phyloP scores from a whole-genome alignment of 176 grass and related monocot genomes.

The Canna indica region DNA sequence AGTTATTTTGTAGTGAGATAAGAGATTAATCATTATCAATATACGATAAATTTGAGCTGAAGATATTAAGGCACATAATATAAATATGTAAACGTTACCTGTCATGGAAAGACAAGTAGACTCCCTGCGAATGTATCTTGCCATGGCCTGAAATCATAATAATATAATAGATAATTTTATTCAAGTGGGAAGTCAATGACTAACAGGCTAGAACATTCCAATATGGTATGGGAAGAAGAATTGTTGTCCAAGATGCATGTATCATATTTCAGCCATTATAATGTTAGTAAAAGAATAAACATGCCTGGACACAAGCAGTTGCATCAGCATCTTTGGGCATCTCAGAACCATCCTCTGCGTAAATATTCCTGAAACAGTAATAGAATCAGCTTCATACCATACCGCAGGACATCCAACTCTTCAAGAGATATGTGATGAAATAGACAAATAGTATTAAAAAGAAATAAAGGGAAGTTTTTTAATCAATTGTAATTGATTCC shows the following conservation, averaged over 20 bases:
- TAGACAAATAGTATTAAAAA: background rate
- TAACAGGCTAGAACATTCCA: background rate
- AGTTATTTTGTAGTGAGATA: background rate
- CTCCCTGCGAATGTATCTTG: conserved; percentile 79
- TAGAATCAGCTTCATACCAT: conserved; percentile 23
- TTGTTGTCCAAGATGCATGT: background rate
- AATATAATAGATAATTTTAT: conserved; percentile 4
- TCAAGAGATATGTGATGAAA: conserved; percentile 17
- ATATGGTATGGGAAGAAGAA: background rate
- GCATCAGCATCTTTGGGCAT: conserved; percentile 45
- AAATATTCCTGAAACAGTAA: conserved; percentile 66
- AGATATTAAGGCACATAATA: conserved; percentile 7
- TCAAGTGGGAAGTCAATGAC: background rate
- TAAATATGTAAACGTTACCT: conserved; percentile 36
- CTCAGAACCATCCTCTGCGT: conserved; percentile 68
- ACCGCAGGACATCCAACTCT: background rate
- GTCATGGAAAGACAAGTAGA: conserved; percentile 80
- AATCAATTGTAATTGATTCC: background rate
- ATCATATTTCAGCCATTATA: background rate
- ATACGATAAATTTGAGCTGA: background rate
- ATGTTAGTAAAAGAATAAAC: conserved; percentile 4
- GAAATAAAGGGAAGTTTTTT: background rate
- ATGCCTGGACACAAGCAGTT: conserved; percentile 53
- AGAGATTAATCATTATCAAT: background rate
- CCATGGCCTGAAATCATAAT: conserved; percentile 59